phyloP scores from a whole-genome alignment of 1,139 yeast species.

The Chernovozyma sophiae-reginae region DNA sequence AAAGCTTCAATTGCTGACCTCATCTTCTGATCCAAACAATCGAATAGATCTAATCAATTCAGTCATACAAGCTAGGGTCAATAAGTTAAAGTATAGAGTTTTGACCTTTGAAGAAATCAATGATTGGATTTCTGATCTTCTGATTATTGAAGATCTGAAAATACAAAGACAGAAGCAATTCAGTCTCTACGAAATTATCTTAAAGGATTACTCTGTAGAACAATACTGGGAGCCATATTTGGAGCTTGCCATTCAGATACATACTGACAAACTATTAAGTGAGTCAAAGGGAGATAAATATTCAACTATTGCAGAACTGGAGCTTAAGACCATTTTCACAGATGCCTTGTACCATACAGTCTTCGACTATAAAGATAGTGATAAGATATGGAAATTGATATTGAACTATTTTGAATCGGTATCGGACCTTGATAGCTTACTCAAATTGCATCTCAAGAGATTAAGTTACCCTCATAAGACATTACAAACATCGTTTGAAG shows the following conservation, averaged over 20 bases:
- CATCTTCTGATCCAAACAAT: background rate
- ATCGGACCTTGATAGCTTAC: constrained; percentile 16
- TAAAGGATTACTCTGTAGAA: constrained; percentile 17
- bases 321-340: constrained; percentile 14
- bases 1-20: background rate
- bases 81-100: constrained; percentile 19
- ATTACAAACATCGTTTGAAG: constrained; percentile 39
- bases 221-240: constrained; percentile 19
- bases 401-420: constrained; percentile 12
- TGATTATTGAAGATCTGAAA: constrained; percentile 12
- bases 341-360: constrained; percentile 25
- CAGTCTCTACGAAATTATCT: constrained; percentile 16
- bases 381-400: constrained; percentile 31
- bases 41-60: background rate
- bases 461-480: constrained; percentile 40
- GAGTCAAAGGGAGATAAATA: constrained; percentile 7
- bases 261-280: constrained; percentile 1
- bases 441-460: constrained; percentile 28
- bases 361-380: constrained; percentile 32
- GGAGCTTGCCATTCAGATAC: constrained; percentile 6
- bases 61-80: constrained; percentile 14
- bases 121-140: constrained; percentile 24
- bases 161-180: constrained; percentile 10
- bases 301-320: constrained; percentile 11
- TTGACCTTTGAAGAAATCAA: constrained; percentile 20